A percentile compares a stretch with the other conserved stretches of the same genome.
These are phyloP conservation scores for Cercospora janseana DNA, from an alignment of 2,329 filamentous ascomycete species.

Conservation along the genomic window DNA sequence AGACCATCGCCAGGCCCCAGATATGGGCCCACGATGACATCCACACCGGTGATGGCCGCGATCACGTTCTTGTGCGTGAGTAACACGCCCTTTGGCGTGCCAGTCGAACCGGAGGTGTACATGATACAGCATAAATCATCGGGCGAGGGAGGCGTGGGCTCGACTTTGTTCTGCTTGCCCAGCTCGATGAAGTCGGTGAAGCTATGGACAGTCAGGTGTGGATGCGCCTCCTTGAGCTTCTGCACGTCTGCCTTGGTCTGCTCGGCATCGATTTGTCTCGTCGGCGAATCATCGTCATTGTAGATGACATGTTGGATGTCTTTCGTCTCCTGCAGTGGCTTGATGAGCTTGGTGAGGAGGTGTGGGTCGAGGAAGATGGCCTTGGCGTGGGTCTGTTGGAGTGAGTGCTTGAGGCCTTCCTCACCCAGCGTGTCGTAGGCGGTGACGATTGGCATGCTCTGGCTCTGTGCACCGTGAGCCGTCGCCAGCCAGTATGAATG, in stretches of 20 bases:
- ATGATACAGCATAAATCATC: conserved; percentile 78
- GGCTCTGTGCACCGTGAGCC: conserved; percentile 67
- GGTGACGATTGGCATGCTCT: conserved; percentile 88
- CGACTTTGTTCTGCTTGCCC: conserved; percentile 64
- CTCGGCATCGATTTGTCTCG: conserved; percentile 37
- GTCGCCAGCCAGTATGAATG: conserved; percentile 80
- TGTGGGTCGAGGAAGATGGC: conserved; percentile 86
- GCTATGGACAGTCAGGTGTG: conserved; percentile 54
- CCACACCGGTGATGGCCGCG: conserved; percentile 78
- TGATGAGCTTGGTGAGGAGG: conserved; percentile 57
- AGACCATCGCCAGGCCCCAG: conserved; percentile 75
- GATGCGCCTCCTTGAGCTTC: conserved; percentile 53
- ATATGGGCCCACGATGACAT: conserved; percentile 71
- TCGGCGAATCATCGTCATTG: conserved; percentile 50
- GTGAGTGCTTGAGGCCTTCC: conserved; percentile 79
- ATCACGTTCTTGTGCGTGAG: conserved; percentile 78
- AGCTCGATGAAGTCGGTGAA: conserved; percentile 56
- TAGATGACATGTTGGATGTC: conserved; percentile 59
- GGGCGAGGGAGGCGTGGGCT: conserved; percentile 68
- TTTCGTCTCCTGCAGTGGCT: conserved; percentile 55
- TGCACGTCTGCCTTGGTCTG: conserved; percentile 54
- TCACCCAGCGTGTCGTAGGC: conserved; percentile 91
- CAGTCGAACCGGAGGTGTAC: conserved; percentile 86
- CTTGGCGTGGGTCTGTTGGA: conserved; percentile 74
- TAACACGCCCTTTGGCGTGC: conserved; percentile 82